Conservation (phyloP, 805 yeast genomes). For the Allodekkera sacchari region DNA sequence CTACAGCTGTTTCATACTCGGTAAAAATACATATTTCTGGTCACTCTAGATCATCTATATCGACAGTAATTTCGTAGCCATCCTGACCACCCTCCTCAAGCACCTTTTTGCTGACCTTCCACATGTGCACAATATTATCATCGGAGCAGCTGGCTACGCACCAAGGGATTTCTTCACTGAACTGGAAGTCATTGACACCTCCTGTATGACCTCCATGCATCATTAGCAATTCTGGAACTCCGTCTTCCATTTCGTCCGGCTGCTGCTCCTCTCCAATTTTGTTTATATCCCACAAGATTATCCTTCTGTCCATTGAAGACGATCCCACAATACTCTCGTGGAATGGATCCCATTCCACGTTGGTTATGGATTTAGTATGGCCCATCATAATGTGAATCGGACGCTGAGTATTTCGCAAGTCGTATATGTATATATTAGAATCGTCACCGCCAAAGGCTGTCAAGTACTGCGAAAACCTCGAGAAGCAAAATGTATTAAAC, state of each 20-base stretch:
- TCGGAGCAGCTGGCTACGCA: conserved; percentile 58
- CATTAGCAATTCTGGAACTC: conserved; percentile 80
- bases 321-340: conserved; percentile 72
- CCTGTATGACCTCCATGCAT: conserved; percentile 92
- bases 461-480: conserved; percentile 50
- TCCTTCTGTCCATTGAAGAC: conserved; percentile 68
- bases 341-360: conserved; percentile 71
- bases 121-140: conserved; percentile 52
- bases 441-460: conserved; percentile 66
- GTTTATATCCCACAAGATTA: conserved; percentile 72
- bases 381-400: conserved; percentile 71
- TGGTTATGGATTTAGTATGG: conserved; percentile 65
- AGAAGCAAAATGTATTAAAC: conserved; percentile 59
- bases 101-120: conserved; percentile 37
- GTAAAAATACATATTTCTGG: too few relatives aligned
- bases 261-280: conserved; percentile 79
- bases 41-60: conserved; percentile 4
- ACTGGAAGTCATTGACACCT: conserved; percentile 61
- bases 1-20: too few relatives aligned
- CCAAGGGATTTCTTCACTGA: conserved; percentile 72
- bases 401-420: conserved; percentile 35
- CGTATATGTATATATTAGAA: conserved; percentile 58
- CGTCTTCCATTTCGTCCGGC: conserved; percentile 86
- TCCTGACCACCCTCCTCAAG: conserved; percentile 14
- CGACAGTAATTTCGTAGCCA: conserved; percentile 8